phyloP scores from a whole-genome alignment of 495 filamentous ascomycete genomes.

The Annulohypoxylon bovei region DNA sequence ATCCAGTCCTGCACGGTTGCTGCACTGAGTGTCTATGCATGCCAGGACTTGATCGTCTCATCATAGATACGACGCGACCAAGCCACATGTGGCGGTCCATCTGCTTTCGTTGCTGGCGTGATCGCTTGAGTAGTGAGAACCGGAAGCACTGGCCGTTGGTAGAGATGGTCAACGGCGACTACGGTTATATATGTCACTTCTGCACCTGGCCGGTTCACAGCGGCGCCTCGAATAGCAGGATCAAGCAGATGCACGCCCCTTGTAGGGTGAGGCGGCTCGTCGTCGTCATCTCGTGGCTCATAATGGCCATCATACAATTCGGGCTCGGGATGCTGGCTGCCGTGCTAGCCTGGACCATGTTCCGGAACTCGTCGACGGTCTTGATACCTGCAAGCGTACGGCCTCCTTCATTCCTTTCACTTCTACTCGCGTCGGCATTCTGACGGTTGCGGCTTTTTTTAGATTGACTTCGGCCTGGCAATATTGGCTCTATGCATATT shows the following conservation, averaged over 20 bases:
- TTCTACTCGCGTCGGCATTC: background rate
- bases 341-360: conserved; percentile 47
- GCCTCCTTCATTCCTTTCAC: conserved; percentile 3
- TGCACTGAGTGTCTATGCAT: conserved; percentile 44
- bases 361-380: conserved; percentile 33
- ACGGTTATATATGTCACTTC: conserved; percentile 49
- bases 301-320: conserved; percentile 48
- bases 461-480: conserved; percentile 48
- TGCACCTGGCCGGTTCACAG: conserved; percentile 48
- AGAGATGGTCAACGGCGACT: conserved; percentile 42
- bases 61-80: conserved; percentile 38
- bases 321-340: conserved; percentile 45
- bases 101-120: conserved; percentile 47
- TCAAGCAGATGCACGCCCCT: conserved; percentile 43
- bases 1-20: conserved; percentile 28
- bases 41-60: conserved; percentile 45
- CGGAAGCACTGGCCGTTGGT: conserved; percentile 46
- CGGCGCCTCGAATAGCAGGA: conserved; percentile 32
- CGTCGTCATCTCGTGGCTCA: conserved; percentile 42
- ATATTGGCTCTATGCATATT: conserved; percentile 44
- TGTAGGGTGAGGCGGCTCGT: conserved; percentile 43
- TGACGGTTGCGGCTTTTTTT: conserved; percentile 14
- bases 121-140: conserved; percentile 36
- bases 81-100: conserved; percentile 41
- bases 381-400: conserved; percentile 47